These are phyloP conservation scores for Ascodesmis nigricans DNA, from an alignment of 495 filamentous ascomycete genomes.

Conservation along the genomic window DNA sequence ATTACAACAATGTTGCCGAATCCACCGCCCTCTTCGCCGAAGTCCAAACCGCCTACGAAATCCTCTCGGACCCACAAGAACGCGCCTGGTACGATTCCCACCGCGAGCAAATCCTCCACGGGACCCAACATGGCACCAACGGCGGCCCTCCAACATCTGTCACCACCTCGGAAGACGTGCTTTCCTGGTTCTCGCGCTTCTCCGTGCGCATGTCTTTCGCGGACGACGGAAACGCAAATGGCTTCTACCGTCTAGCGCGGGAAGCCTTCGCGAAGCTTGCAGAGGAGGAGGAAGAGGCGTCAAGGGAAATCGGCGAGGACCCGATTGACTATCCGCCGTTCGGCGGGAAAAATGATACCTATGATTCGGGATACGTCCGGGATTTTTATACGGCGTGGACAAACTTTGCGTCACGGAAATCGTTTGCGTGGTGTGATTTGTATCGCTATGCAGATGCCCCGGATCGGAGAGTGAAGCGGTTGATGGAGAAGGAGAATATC, in stretches of 20 bases:
- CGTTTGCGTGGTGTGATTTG: constrained; percentile 70
- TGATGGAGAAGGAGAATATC: constrained; percentile 93
- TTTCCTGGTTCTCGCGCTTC: constrained; percentile 20
- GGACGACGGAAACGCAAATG: constrained; percentile 49
- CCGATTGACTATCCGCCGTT: constrained; percentile 54
- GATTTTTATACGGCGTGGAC: constrained; percentile 68
- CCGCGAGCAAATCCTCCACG: constrained; percentile 56
- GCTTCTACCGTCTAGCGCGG: constrained; percentile 63
- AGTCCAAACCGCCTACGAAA: constrained; percentile 78
- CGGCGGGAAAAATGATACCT: constrained; percentile 33
- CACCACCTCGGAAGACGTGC: constrained; percentile 16
- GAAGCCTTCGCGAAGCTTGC: constrained; percentile 59
- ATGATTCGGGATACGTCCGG: constrained; percentile 33
- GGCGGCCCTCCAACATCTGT: constrained; percentile 28
- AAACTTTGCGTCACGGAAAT: constrained; percentile 61
- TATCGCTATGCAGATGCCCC: constrained; percentile 67
- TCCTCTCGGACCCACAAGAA: constrained; percentile 87
- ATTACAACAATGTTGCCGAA: constrained; percentile 63
- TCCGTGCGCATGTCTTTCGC: constrained; percentile 42
- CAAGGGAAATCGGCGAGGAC: constrained; percentile 38
- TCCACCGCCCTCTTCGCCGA: constrained; percentile 74
- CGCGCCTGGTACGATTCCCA: constrained; percentile 96
- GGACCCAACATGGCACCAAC: constrained; percentile 20
- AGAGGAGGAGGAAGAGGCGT: constrained; percentile 54
- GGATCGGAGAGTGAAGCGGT: constrained; percentile 56